Percentiles rank a stretch among this genome's conserved stretches.
Conservation (phyloP, 2,329 filamentous ascomycete species). For the Trichophyton equinum region DNA sequence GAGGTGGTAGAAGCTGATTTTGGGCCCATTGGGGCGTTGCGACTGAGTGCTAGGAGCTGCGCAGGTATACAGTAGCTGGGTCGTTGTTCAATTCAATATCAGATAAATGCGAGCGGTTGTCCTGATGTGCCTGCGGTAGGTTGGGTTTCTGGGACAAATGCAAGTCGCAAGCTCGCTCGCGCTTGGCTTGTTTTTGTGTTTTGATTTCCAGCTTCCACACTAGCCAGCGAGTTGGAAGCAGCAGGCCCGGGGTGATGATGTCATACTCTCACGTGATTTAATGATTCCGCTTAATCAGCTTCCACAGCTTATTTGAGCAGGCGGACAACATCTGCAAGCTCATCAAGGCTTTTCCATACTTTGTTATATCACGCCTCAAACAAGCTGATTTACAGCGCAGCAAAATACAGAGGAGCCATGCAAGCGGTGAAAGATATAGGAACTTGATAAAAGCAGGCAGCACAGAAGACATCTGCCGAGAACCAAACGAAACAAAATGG, state of each 20-base stretch:
- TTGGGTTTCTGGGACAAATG: background rate
- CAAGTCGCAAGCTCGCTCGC: background rate
- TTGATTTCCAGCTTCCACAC: background rate
- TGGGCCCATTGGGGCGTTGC: slow-evolving; percentile 7
- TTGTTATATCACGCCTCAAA: too few relatives aligned
- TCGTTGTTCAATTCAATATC: background rate
- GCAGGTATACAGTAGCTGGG: background rate
- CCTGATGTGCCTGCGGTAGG: background rate
- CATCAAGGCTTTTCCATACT: too few relatives aligned
- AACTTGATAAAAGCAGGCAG: too few relatives aligned
- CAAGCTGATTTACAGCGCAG: too few relatives aligned
- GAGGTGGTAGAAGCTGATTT: slow-evolving; percentile 13
- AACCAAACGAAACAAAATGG: too few relatives aligned
- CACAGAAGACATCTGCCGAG: too few relatives aligned
- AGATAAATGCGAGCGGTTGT: too few relatives aligned
- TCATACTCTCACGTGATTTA: background rate
- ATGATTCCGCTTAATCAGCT: too few relatives aligned
- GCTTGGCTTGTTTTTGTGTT: slow-evolving; percentile 5
- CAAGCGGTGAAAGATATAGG: too few relatives aligned
- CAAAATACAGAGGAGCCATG: too few relatives aligned
- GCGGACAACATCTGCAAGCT: too few relatives aligned
- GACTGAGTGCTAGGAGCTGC: background rate
- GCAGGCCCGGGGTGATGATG: background rate
- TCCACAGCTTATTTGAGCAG: too few relatives aligned
- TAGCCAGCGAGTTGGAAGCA: background rate